A percentile compares a stretch with the other conserved stretches of the same genome.
phyloP scores from a whole-genome alignment of 345 rosid species.

The Hirschfeldia incana region DNA sequence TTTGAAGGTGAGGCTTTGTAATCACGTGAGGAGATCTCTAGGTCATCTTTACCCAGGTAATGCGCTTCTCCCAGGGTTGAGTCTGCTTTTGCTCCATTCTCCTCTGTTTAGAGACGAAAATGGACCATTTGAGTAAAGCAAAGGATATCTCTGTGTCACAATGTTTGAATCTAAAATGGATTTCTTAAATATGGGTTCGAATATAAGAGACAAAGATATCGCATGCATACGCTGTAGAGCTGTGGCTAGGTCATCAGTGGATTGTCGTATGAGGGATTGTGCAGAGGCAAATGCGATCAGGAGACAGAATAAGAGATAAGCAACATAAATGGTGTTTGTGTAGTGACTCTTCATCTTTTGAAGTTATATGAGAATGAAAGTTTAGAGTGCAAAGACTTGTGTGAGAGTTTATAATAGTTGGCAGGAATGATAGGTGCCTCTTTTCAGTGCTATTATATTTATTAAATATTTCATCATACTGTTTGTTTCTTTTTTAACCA shows the following conservation, averaged over 20 bases:
- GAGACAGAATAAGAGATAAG: not conserved
- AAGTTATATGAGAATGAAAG: not conserved
- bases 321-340: not conserved
- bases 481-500: not conserved
- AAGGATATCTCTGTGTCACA: too few relatives aligned
- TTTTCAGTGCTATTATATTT: not conserved
- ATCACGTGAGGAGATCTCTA: conserved; percentile 7
- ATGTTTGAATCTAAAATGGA: not conserved
- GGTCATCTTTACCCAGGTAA: not conserved
- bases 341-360: conserved; percentile 1
- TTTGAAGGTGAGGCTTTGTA: conserved; percentile 6
- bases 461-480: not conserved
- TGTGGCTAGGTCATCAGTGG: not conserved
- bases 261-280: not conserved
- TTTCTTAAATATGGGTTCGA: not conserved
- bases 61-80: not conserved
- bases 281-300: not conserved
- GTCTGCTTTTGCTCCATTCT: not conserved
- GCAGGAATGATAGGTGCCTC: not conserved
- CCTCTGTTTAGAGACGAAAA: not conserved
- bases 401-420: not conserved
- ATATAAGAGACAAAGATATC: not conserved
- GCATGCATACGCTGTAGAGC: not conserved
- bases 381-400: not conserved
- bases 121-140: not conserved